Base-by-base conservation (phyloP, 495 filamentous ascomycete genomes). In the Cladorrhinum samala region DNA sequence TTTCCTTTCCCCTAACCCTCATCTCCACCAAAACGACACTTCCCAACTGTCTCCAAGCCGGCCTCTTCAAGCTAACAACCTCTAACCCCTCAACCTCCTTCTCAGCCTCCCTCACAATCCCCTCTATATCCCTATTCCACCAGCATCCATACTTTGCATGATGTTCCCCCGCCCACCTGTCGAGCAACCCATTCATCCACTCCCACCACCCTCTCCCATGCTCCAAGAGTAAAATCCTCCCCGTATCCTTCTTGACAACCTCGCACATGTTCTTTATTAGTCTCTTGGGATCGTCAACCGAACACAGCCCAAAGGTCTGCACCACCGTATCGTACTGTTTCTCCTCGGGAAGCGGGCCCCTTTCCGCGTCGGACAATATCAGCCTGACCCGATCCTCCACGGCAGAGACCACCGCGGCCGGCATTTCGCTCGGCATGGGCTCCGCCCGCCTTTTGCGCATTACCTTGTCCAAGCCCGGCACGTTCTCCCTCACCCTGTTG, bases 271-370 rank as follows among this genome's bases (percentile, higher is more conserved):
- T 80, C 27, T 74, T 68, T 48, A 97, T 72, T 43, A 93, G 76
- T 9, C 66, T 73, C 14, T 79, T 80, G 13, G 92, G 94, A 57
- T 87, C 82, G 3, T 75, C 72, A 41, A 91, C 91, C 45, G 87
- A 92, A 72, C 93, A 98, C 4, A 97, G 71, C 1, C 91, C 91
- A 82, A 97, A 95, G 13, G 89, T 94, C 68, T 96, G 90, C 43
- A 98, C 65, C 30, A 96, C 74, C 1, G 88, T 95, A 70, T 96
- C 90, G 68, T 87, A 98, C 59, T 75, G 76, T 21, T 53, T 36
- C 30, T 9, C 19, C 13, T 23, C 25, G n/a, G 53, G 41, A 0
- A 71, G 72, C 14, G 75, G 58, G 0, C 54, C 23, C 14, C 43
- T 2, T 46, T 71, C 54, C 0, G 70, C 74, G 53, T 78, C 75